Evolutionary conservation across 371 early-diverging fungal genomes (phyloP), one percentile per base, ranked within the genome.

Genomic region (Apophysomyces trapeziformis): DNA sequence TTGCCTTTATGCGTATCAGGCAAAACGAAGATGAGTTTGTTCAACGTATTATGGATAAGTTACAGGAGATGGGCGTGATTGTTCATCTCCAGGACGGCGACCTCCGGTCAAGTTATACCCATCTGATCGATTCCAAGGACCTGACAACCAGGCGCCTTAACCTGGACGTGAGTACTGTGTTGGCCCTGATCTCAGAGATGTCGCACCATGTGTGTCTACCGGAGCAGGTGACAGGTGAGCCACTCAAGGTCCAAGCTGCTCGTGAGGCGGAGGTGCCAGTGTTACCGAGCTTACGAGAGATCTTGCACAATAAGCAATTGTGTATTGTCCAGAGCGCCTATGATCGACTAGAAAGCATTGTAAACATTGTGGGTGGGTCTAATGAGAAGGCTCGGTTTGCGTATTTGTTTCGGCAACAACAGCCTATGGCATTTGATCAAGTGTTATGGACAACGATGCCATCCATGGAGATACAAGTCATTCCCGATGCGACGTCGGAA

Each of bases 161-260:
- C 57, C 60, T 89, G 36, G 89, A 89, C 65, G 83, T 86, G 4
- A 82, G 87, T 21, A 84, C 86, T 4, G 73, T 81, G 4, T 58
- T 89, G 16, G 79, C 82, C 1, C 70, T 89, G 12, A 67, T 83
- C 21, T 81, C 86, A 16, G 82, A 85, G 50, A 70, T 84, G 58
- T 68, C 78, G 1, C 82, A 84, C 65, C 73, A 72, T 44, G 76
- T 76, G 26, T 73, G 79, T 63, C 54, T 56, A 41, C 78, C 79
- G 5, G 69, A 74, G 12, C 61, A 74, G 21, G 73, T 83, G 8
- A 65, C 70, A n/a, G 79, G 82, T 7, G 77, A 84, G 45, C 83
- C 86, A 16, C 70, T 87, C 18, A 66, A 80, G 38, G 46, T 82
- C 7, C 89, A 89, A 61, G 83, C 80, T 21, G 60, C 58, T 36